phyloP scores from a whole-genome alignment of 2,329 filamentous ascomycete species.

The Westerdykella aurantiaca region DNA sequence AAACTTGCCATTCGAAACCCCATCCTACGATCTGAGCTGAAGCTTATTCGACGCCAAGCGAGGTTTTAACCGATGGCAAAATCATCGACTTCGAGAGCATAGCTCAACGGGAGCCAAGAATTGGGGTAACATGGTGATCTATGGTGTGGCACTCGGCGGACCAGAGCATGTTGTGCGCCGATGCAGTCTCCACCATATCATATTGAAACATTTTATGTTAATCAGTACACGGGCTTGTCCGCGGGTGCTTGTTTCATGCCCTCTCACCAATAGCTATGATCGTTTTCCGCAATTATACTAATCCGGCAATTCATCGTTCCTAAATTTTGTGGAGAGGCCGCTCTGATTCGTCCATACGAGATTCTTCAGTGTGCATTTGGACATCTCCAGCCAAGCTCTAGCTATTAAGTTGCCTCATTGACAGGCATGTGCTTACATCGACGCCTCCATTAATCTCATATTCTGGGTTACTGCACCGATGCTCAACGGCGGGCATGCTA shows the following conservation, averaged over 20 bases:
- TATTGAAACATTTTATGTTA: slow-evolving; percentile 20
- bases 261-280: not conserved
- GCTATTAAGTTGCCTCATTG: slow-evolving; percentile 3
- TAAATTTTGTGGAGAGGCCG: not conserved
- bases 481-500: not conserved
- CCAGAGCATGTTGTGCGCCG: not conserved
- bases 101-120: not conserved
- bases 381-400: not conserved
- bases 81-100: not conserved
- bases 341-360: not conserved
- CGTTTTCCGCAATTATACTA: not conserved
- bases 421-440: slow-evolving; percentile 6
- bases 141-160: not conserved
- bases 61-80: not conserved
- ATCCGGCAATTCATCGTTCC: not conserved
- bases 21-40: not conserved
- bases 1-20: not conserved
- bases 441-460: not conserved
- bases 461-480: slow-evolving; percentile 1
- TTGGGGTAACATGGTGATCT: not conserved
- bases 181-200: slow-evolving; percentile 11
- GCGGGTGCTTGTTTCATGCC: not conserved
- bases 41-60: not conserved
- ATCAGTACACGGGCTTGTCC: slow-evolving; percentile 15
- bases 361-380: not conserved